These are phyloP conservation scores for Picochlorum sp. DNA, from an alignment of 139 green algal genomes.

Conservation along the genomic window DNA sequence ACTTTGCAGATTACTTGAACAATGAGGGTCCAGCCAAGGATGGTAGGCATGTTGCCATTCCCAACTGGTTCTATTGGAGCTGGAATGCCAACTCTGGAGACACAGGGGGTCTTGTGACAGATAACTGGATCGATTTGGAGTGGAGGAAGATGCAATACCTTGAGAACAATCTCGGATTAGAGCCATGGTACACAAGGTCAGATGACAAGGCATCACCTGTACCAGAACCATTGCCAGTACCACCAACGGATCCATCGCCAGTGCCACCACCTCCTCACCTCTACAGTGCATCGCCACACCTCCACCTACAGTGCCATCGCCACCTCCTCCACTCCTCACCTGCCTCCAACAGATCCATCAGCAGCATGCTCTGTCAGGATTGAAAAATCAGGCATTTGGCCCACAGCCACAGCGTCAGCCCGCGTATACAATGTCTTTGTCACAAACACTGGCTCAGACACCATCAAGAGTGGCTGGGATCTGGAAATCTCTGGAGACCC, in stretches of 20 bases:
- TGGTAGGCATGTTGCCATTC: not conserved
- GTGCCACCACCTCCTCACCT: too few species aligned
- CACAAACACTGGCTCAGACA: not conserved
- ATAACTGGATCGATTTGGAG: not conserved
- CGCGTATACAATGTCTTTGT: not conserved
- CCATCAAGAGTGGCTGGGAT: not conserved
- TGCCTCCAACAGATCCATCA: not conserved
- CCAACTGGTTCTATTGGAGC: slow-evolving; percentile 22
- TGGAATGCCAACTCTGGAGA: slow-evolving; percentile 43
- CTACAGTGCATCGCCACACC: not conserved
- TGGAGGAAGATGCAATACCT: slow-evolving; percentile 9
- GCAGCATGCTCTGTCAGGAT: not conserved
- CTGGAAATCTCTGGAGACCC: not conserved
- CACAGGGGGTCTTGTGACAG: slow-evolving; percentile 34
- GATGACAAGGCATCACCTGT: not conserved
- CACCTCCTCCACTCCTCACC: not conserved
- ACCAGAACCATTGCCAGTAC: not conserved
- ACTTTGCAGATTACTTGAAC: slow-evolving; percentile 18
- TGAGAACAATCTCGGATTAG: not conserved
- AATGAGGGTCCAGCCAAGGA: not conserved
- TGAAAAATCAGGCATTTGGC: not conserved
- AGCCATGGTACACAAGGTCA: not conserved
- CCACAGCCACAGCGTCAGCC: not conserved
- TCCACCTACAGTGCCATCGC: not conserved
- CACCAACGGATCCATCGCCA: not conserved